A percentile compares a stretch with the other conserved stretches of the same genome.
phyloP scores from a whole-genome alignment of 768 basidiomycete genomes.

The Boletus vermiculosoides region DNA sequence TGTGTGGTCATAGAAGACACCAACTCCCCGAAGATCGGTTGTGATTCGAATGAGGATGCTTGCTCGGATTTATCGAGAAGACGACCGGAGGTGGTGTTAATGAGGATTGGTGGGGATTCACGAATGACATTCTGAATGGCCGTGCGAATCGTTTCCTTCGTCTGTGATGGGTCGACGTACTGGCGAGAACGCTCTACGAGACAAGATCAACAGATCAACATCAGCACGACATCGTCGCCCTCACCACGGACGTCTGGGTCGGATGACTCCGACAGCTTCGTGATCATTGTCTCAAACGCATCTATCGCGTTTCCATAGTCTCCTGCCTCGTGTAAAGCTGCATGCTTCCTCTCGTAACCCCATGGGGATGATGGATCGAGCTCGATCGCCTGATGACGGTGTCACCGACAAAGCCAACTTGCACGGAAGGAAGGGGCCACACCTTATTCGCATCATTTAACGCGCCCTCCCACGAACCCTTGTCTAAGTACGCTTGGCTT shows the following conservation, averaged over 20 bases:
- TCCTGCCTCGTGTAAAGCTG: constrained; percentile 1
- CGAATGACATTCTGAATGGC: neutral
- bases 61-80: constrained; percentile 1
- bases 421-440: too few relatives aligned
- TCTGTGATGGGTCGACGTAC: neutral
- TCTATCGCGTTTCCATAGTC: neutral
- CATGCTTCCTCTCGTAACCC: neutral
- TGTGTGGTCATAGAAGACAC: constrained; percentile 11
- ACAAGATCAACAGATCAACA: neutral
- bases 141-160: neutral
- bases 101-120: neutral
- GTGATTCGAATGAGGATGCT: constrained; percentile 5
- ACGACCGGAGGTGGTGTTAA: too few relatives aligned
- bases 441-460: too few relatives aligned
- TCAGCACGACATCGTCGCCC: neutral
- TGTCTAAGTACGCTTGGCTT: too few relatives aligned
- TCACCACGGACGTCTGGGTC: constrained; percentile 1
- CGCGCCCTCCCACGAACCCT: too few relatives aligned
- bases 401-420: too few relatives aligned
- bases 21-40: constrained; percentile 7
- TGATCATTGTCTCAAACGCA: neutral
- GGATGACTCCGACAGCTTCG: too few relatives aligned
- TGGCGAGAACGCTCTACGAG: too few relatives aligned
- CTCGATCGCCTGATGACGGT: neutral
- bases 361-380: too few relatives aligned